phyloP scores from a whole-genome alignment of 2,329 filamentous ascomycete genomes.

The Cylindrodendrum hubeiense region DNA sequence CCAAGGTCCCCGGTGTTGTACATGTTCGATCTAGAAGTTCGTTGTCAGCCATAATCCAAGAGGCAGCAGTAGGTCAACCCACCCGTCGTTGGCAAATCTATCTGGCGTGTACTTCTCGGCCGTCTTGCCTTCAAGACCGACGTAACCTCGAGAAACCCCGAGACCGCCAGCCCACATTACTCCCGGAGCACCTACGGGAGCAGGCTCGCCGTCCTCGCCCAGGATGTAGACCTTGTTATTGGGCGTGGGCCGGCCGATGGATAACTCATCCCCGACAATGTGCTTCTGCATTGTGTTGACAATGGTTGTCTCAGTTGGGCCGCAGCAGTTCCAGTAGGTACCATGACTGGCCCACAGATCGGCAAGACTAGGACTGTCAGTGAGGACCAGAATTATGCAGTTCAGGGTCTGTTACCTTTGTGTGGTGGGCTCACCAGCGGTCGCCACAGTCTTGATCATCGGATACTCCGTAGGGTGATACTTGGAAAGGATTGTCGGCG shows the following conservation, averaged over 20 bases:
- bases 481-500: slow-evolving; percentile 66
- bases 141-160: slow-evolving; percentile 67
- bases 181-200: slow-evolving; percentile 61
- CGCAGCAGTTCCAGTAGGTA: slow-evolving; percentile 68
- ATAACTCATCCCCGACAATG: slow-evolving; percentile 57
- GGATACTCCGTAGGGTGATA: slow-evolving; percentile 61
- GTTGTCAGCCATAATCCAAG: slow-evolving; percentile 11
- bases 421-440: slow-evolving; percentile 66
- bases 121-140: slow-evolving; percentile 65
- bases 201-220: slow-evolving; percentile 58
- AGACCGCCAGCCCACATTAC: slow-evolving; percentile 69
- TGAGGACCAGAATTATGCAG: neutral
- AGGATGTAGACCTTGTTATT: slow-evolving; percentile 67
- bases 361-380: slow-evolving; percentile 55
- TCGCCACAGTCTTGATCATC: slow-evolving; percentile 65
- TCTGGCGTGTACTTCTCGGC: slow-evolving; percentile 62
- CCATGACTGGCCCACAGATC: slow-evolving; percentile 65
- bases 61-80: slow-evolving; percentile 32
- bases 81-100: slow-evolving; percentile 65
- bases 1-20: slow-evolving; percentile 73
- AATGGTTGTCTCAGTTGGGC: slow-evolving; percentile 71
- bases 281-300: slow-evolving; percentile 69
- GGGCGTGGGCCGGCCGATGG: slow-evolving; percentile 67
- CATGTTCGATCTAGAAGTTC: slow-evolving; percentile 57
- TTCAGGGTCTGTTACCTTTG: slow-evolving; percentile 49